A percentile compares a stretch with the other conserved stretches of the same genome.
phyloP scores from a whole-genome alignment of 1,284 basidiomycete species.

The Malassezia nana region DNA sequence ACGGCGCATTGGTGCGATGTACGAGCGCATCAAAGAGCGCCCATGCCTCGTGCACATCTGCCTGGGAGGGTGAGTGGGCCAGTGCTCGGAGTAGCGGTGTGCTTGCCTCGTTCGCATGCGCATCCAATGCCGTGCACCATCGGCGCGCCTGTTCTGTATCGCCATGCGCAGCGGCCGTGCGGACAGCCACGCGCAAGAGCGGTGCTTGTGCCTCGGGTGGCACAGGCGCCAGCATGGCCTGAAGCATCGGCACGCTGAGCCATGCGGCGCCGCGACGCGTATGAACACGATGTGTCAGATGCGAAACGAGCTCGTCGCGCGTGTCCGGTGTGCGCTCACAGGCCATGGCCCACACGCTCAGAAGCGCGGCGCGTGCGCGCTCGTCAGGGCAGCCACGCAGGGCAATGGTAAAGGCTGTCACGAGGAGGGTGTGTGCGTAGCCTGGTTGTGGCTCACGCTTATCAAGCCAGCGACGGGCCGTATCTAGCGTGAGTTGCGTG shows the following conservation, averaged over 20 bases:
- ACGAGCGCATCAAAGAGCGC: slow-evolving; percentile 13
- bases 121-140: slow-evolving; percentile 3
- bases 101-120: background rate
- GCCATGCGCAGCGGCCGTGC: slow-evolving; percentile 7
- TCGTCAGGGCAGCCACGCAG: slow-evolving; percentile 1
- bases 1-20: background rate
- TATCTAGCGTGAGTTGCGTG: background rate
- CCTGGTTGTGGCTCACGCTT: background rate
- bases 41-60: slow-evolving; percentile 11
- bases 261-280: background rate
- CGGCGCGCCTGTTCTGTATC: background rate
- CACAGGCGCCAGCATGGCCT: background rate
- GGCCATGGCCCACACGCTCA: background rate
- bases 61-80: slow-evolving; percentile 1
- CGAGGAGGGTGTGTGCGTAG: slow-evolving; percentile 4
- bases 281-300: background rate
- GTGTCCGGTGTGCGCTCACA: slow-evolving; percentile 1
- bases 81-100: slow-evolving; percentile 13
- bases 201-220: background rate
- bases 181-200: slow-evolving; percentile 8
- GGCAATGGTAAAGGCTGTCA: background rate
- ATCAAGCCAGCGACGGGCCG: background rate
- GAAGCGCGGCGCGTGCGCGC: slow-evolving; percentile 8
- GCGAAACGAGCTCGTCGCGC: slow-evolving; percentile 2
- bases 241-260: background rate